Conservation (phyloP, 2,329 filamentous ascomycete species). For the Colletotrichum tofieldiae region DNA sequence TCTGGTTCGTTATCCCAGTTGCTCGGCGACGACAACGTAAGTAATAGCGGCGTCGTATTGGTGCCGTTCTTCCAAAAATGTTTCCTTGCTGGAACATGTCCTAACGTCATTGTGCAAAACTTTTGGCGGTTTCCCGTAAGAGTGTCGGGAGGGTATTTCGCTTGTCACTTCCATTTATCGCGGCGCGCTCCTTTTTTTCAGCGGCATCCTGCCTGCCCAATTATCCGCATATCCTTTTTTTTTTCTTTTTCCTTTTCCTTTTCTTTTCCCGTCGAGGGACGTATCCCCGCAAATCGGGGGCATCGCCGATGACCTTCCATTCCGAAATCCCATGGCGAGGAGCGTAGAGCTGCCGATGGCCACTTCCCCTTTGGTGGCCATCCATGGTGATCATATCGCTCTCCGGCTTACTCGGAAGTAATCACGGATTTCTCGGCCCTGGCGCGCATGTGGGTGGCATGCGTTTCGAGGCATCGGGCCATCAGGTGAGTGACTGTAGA, state of each 20-base stretch:
- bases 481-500: slow-evolving; percentile 66
- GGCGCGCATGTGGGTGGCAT: slow-evolving; percentile 66
- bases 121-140: slow-evolving; percentile 29
- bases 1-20: not conserved
- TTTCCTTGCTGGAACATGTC: slow-evolving; percentile 12
- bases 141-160: slow-evolving; percentile 25
- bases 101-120: slow-evolving; percentile 33
- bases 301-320: too few relatives aligned
- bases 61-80: slow-evolving; percentile 11
- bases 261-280: not conserved
- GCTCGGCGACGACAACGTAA: slow-evolving; percentile 29
- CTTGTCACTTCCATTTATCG: slow-evolving; percentile 19
- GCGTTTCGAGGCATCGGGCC: slow-evolving; percentile 69
- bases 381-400: too few relatives aligned
- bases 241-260: not conserved
- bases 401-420: slow-evolving; percentile 53
- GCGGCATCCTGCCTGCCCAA: not conserved
- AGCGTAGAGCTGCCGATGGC: not conserved
- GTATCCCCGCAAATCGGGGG: not conserved
- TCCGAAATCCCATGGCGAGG: too few relatives aligned
- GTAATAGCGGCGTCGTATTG: slow-evolving; percentile 5
- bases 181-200: not conserved
- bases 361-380: not conserved
- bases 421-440: slow-evolving; percentile 68
- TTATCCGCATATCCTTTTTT: not conserved